Evolutionary conservation across 2,329 filamentous ascomycete species (phyloP).

Genomic region (Ceratocystis ficicola): DNA sequence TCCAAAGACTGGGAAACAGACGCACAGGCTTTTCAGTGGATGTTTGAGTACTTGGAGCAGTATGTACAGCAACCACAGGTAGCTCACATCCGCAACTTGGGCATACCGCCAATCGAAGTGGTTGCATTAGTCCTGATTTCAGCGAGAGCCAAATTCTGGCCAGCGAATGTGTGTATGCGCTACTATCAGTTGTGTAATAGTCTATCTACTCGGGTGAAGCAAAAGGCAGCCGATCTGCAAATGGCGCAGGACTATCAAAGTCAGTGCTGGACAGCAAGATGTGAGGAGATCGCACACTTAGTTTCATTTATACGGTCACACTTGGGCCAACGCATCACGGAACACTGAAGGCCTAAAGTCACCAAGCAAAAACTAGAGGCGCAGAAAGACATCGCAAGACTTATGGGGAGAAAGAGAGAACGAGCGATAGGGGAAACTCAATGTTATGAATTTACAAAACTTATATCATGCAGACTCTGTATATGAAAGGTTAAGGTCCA

Average conservation of each 20-base stretch:
- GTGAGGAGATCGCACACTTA: not conserved
- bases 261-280: not conserved
- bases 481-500: too few species aligned
- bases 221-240: not conserved
- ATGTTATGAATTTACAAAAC: too few species aligned
- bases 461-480: too few species aligned
- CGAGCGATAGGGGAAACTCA: too few species aligned
- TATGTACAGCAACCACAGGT: not conserved
- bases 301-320: not conserved
- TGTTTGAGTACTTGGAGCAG: not conserved
- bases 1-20: not conserved
- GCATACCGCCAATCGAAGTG: constrained; percentile 1
- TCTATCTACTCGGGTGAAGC: too few species aligned
- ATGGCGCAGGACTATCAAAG: not conserved
- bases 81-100: too few species aligned
- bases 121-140: not conserved
- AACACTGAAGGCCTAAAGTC: not conserved
- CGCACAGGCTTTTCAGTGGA: not conserved
- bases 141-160: not conserved
- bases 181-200: not conserved
- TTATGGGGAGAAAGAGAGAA: too few species aligned
- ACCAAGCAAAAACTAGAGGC: not conserved
- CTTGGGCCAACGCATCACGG: not conserved
- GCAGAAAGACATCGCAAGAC: not conserved
- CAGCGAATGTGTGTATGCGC: not conserved